Conservation (phyloP, 2,329 filamentous ascomycete genomes). For the Aspergillus jensenii region DNA sequence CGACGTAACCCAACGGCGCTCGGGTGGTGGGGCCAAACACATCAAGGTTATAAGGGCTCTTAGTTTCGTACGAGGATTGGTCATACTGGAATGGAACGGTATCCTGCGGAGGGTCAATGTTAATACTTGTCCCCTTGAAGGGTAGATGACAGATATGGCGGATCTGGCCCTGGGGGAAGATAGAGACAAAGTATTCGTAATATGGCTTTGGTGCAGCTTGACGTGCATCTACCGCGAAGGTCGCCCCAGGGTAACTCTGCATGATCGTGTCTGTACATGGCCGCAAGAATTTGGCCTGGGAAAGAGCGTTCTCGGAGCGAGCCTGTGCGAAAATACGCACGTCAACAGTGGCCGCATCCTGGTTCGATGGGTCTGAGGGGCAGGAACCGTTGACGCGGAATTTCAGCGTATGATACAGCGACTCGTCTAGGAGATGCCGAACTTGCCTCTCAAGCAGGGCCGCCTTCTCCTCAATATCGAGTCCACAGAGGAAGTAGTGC, state of each 20-base stretch:
- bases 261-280: slow-evolving; percentile 26
- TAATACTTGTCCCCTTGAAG: slow-evolving; percentile 1
- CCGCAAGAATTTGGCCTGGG: slow-evolving; percentile 20
- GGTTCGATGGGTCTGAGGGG: slow-evolving; percentile 26
- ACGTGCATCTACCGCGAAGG: slow-evolving; percentile 16
- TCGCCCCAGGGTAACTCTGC: slow-evolving; percentile 27
- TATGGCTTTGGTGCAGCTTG: slow-evolving; percentile 17
- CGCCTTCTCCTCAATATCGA: slow-evolving; percentile 41
- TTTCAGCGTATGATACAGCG: slow-evolving; percentile 15
- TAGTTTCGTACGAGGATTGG: slow-evolving; percentile 13
- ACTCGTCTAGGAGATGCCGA: slow-evolving; percentile 31
- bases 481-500: slow-evolving; percentile 40
- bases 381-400: slow-evolving; percentile 17
- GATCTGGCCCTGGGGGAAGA: slow-evolving; percentile 17
- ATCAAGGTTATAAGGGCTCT: slow-evolving; percentile 10
- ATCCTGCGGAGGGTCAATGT: neutral
- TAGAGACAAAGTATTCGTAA: slow-evolving; percentile 20
- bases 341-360: slow-evolving; percentile 28
- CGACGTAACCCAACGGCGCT: slow-evolving; percentile 34
- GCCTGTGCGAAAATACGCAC: slow-evolving; percentile 44
- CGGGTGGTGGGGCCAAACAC: slow-evolving; percentile 26
- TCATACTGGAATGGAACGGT: slow-evolving; percentile 8
- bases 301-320: slow-evolving; percentile 25
- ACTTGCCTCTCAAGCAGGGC: slow-evolving; percentile 36
- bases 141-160: slow-evolving; percentile 14